phyloP scores from a whole-genome alignment of 2,329 filamentous ascomycete genomes.

The Colletotrichum sp. region DNA sequence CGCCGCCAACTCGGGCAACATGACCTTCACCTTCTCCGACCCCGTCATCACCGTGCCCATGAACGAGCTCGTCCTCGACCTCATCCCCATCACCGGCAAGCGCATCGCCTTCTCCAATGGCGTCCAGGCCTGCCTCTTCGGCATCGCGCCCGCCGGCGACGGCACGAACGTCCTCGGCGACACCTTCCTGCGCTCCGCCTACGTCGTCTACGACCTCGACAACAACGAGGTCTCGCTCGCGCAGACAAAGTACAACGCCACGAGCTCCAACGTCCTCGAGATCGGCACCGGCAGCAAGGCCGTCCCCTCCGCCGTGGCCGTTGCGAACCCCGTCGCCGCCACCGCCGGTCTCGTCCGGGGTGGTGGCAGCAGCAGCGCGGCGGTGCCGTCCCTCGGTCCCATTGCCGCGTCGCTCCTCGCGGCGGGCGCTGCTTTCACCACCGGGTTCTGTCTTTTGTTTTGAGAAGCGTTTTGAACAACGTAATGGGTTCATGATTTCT shows the following conservation, averaged over 20 bases:
- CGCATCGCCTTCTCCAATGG: constrained; percentile 59
- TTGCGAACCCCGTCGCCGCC: constrained; percentile 54
- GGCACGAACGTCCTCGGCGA: constrained; percentile 72
- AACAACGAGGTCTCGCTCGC: constrained; percentile 76
- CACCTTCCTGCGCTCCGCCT: constrained; percentile 76
- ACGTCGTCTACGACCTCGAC: constrained; percentile 76
- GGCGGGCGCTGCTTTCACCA: neutral
- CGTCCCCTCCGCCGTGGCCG: constrained; percentile 60
- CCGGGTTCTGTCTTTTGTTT: neutral
- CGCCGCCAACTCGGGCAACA: constrained; percentile 42
- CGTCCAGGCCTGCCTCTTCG: constrained; percentile 67
- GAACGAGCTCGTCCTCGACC: constrained; percentile 63
- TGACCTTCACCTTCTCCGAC: constrained; percentile 61
- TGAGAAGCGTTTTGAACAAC: neutral
- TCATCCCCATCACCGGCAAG: constrained; percentile 50
- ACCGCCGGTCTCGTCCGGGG: constrained; percentile 42
- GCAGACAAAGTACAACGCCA: constrained; percentile 67
- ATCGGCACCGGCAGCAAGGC: constrained; percentile 53
- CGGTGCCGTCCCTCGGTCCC: constrained; percentile 1
- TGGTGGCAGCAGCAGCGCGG: constrained; percentile 3
- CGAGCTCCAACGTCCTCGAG: constrained; percentile 55
- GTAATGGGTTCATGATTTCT: neutral
- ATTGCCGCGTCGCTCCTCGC: constrained; percentile 8
- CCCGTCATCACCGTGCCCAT: constrained; percentile 61
- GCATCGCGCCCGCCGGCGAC: constrained; percentile 63